Conservation (phyloP, 2,329 filamentous ascomycete genomes). For the Neopestalotiopsis sp. region DNA sequence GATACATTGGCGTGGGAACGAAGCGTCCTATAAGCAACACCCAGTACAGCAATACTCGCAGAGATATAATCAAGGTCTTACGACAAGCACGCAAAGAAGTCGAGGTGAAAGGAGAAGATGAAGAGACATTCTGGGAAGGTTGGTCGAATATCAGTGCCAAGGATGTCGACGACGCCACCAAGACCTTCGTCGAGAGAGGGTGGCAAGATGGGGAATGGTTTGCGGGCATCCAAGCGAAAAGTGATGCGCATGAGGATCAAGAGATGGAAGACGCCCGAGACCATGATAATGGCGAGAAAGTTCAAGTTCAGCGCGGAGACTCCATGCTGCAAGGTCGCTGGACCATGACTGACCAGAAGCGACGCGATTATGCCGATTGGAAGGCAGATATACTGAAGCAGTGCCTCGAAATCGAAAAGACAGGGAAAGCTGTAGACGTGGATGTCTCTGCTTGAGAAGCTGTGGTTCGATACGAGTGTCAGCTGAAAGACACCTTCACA, state of each 20-base stretch:
- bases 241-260: conserved; percentile 35
- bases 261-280: conserved; percentile 41
- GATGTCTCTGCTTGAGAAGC: conserved; percentile 21
- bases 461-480: neutral
- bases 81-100: conserved; percentile 45
- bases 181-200: conserved; percentile 58
- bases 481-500: no score
- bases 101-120: conserved; percentile 41
- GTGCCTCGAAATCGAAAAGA: conserved; percentile 53
- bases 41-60: conserved; percentile 52
- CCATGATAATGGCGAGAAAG: conserved; percentile 38
- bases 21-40: conserved; percentile 45
- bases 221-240: conserved; percentile 60
- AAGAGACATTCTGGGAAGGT: conserved; percentile 57
- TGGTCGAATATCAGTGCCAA: conserved; percentile 54
- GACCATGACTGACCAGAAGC: conserved; percentile 68
- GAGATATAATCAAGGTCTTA: conserved; percentile 52
- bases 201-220: conserved; percentile 72
- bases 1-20: conserved; percentile 47
- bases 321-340: conserved; percentile 80
- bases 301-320: conserved; percentile 55
- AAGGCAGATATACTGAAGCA: conserved; percentile 62
- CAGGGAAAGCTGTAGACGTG: conserved; percentile 23
- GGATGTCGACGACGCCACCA: conserved; percentile 67
- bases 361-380: conserved; percentile 68